A percentile compares a stretch with the other conserved stretches of the same genome.
Evolutionary conservation across 306 rosid species (phyloP).

Genomic region (Medicago arabica): DNA sequence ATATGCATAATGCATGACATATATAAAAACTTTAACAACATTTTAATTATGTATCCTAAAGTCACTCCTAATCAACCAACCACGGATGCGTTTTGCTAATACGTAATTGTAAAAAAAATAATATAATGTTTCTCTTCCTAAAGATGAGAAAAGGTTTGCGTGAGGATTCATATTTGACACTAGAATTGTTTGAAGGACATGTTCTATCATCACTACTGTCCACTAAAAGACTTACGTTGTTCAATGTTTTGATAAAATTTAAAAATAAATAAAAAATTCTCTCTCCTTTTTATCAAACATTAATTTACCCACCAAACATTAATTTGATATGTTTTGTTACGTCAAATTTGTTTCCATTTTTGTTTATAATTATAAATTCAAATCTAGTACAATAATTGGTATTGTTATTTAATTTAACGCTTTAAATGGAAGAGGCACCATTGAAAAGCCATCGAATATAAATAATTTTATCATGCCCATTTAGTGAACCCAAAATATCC

Average conservation of each 20-base stretch:
- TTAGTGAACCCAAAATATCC: not conserved
- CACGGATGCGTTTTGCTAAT: not conserved
- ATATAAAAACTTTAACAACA: not conserved
- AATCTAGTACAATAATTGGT: not conserved
- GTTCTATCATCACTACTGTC: too few relatives aligned
- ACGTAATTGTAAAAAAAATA: not conserved
- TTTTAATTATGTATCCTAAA: constrained; percentile 15
- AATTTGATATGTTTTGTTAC: too few relatives aligned
- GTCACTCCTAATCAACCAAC: not conserved
- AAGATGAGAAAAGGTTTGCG: not conserved
- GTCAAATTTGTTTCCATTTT: not conserved
- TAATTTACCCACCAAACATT: too few relatives aligned
- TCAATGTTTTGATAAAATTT: too few relatives aligned
- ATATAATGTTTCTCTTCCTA: not conserved
- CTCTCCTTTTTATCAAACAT: too few relatives aligned
- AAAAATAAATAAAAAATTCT: too few relatives aligned
- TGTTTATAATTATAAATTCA: not conserved
- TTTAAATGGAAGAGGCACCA: not conserved
- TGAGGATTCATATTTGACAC: too few relatives aligned
- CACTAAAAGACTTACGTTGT: too few relatives aligned
- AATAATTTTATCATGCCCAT: not conserved
- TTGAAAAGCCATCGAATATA: not conserved
- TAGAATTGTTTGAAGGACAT: too few relatives aligned
- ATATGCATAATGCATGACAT: constrained; percentile 3
- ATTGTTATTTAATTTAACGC: not conserved